Conservation (phyloP, 805 yeast species). For the Isabelozyma rhagii region DNA sequence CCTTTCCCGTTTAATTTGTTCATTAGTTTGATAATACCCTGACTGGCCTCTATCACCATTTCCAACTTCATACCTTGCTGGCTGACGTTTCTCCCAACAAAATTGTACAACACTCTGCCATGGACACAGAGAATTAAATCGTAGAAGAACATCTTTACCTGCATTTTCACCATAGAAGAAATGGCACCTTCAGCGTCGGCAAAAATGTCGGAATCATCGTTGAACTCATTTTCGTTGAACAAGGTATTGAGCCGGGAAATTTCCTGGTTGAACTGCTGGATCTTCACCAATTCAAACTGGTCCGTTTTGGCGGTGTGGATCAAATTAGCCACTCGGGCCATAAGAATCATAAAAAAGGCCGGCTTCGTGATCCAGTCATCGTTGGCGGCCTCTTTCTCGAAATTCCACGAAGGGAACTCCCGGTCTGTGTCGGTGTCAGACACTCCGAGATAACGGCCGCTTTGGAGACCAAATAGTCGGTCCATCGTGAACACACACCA, state of each 20-base stretch:
- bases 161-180: slow-evolving; percentile 25
- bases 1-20: slow-evolving; percentile 25
- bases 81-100: slow-evolving; percentile 28
- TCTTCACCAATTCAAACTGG: slow-evolving; percentile 22
- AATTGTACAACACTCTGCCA: slow-evolving; percentile 30
- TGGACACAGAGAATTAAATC: slow-evolving; percentile 34
- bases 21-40: slow-evolving; percentile 26
- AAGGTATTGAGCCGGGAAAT: slow-evolving; percentile 25
- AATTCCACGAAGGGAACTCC: slow-evolving; percentile 27
- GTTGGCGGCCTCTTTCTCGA: slow-evolving; percentile 21
- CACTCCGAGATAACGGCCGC: slow-evolving; percentile 43
- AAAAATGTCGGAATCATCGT: slow-evolving; percentile 18
- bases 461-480: slow-evolving; percentile 49
- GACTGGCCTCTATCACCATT: slow-evolving; percentile 26
- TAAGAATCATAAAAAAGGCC: slow-evolving; percentile 43
- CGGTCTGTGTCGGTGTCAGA: slow-evolving; percentile 35
- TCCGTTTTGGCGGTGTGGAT: slow-evolving; percentile 28
- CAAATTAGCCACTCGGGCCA: slow-evolving; percentile 37
- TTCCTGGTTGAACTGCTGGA: slow-evolving; percentile 30
- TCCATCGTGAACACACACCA: slow-evolving; percentile 57
- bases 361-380: slow-evolving; percentile 52
- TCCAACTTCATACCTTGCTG: slow-evolving; percentile 29
- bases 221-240: slow-evolving; percentile 33
- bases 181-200: slow-evolving; percentile 1
- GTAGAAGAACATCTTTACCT: slow-evolving; percentile 37